Conservation (phyloP, 345 rosid genomes). For the Boechera retrofracta region DNA sequence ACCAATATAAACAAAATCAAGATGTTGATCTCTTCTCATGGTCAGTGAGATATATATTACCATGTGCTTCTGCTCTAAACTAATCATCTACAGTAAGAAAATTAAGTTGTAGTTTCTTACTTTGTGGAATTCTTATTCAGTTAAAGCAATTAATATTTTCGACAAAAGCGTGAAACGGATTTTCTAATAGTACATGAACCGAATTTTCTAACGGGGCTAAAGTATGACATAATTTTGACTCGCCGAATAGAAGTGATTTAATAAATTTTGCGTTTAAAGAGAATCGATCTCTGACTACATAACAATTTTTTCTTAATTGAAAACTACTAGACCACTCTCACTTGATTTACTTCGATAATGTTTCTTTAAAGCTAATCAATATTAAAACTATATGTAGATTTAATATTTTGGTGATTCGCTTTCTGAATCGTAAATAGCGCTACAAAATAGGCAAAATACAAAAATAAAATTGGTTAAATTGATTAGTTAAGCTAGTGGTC, state of each 20-base stretch:
- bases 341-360: not conserved
- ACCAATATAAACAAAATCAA: not conserved
- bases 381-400: not conserved
- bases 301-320: no score
- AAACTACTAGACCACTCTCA: no score
- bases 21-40: slow-evolving; percentile 16
- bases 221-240: no score
- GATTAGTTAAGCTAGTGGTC: slow-evolving; percentile 23
- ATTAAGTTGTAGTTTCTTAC: not conserved
- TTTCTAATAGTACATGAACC: no score
- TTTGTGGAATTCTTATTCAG: slow-evolving; percentile 8
- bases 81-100: not conserved
- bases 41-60: slow-evolving; percentile 11
- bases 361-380: slow-evolving; percentile 7
- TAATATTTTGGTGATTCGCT: slow-evolving; percentile 28
- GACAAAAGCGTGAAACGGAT: not conserved
- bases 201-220: no score
- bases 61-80: not conserved
- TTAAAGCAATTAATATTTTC: not conserved
- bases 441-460: not conserved
- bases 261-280: no score
- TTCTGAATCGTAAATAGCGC: slow-evolving; percentile 13
- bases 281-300: no score
- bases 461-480: not conserved
- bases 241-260: no score